These are phyloP conservation scores for Colletotrichum sp. DNA, from an alignment of 2,329 filamentous ascomycete species.

Conservation along the genomic window DNA sequence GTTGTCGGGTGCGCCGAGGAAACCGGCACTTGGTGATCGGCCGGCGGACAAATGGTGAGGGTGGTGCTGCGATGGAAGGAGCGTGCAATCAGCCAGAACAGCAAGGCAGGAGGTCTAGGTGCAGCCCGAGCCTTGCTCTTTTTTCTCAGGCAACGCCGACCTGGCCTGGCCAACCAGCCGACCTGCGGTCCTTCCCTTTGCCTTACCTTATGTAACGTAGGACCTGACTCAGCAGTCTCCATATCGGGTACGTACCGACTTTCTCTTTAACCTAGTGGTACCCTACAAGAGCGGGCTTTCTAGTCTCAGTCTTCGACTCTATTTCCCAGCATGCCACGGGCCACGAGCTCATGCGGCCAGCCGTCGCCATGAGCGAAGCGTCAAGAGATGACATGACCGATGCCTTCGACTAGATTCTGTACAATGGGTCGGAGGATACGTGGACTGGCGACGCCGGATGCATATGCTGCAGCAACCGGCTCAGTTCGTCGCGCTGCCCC, in stretches of 20 bases:
- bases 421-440: not conserved
- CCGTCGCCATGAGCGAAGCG: not conserved
- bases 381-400: not conserved
- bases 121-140: conserved; percentile 13
- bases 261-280: not conserved
- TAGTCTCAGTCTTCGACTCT: not conserved
- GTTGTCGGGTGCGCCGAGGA: not conserved
- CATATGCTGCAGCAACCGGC: not conserved
- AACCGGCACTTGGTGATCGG: not conserved
- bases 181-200: not conserved
- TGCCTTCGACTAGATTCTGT: not conserved
- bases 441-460: not conserved
- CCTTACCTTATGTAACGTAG: not conserved
- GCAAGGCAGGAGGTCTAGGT: conserved; percentile 11
- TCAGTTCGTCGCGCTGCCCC: not conserved
- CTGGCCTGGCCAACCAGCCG: not conserved
- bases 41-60: not conserved
- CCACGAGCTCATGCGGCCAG: not conserved
- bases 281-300: not conserved
- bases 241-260: not conserved
- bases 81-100: conserved; percentile 1
- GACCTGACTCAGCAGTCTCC: not conserved
- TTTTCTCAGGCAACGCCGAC: conserved; percentile 4
- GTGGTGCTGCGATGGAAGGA: conserved; percentile 12
- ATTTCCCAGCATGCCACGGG: not conserved